Evolutionary conservation across 768 basidiomycete species (phyloP).

Genomic region (Russula brevipes): DNA sequence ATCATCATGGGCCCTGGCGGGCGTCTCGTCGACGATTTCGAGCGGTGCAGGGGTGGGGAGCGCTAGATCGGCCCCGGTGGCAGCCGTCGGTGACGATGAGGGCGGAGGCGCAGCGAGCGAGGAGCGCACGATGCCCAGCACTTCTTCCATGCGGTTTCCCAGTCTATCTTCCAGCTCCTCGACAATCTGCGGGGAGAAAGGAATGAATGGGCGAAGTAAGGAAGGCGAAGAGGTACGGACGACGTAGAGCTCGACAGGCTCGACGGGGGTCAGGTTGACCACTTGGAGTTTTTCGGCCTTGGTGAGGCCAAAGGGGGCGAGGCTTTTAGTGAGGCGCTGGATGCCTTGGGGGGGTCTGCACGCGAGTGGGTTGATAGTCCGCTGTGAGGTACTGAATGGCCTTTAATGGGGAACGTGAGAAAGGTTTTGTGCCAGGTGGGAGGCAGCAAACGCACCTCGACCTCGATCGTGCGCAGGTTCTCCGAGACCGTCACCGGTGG

Average conservation of each 20-base stretch:
- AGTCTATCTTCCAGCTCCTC: conserved; percentile 88
- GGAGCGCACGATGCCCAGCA: conserved; percentile 52
- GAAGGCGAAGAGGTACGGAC: conserved; percentile 44
- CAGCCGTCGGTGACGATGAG: not conserved
- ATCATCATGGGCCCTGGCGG: not conserved
- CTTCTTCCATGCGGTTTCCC: conserved; percentile 60
- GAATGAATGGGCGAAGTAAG: not conserved
- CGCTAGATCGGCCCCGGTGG: not conserved
- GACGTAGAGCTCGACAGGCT: conserved; percentile 81
- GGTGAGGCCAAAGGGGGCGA: conserved; percentile 68
- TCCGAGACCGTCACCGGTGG: conserved; percentile 58
- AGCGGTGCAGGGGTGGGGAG: not conserved
- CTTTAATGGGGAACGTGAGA: conserved; percentile 37
- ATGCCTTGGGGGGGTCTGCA: conserved; percentile 66
- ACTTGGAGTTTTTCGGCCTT: conserved; percentile 91
- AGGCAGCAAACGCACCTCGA: conserved; percentile 54
- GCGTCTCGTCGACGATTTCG: conserved; percentile 16
- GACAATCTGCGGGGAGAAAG: conserved; percentile 55
- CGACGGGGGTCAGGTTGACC: conserved; percentile 78
- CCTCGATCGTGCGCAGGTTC: conserved; percentile 79
- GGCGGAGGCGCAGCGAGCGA: conserved; percentile 32
- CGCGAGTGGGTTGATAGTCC: conserved; percentile 59
- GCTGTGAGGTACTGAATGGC: conserved; percentile 81
- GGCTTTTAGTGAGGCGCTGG: conserved; percentile 52
- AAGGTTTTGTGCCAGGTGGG: too few relatives aligned